Conservation (phyloP, 768 basidiomycete species). For the Rhizopogon vulgaris region DNA sequence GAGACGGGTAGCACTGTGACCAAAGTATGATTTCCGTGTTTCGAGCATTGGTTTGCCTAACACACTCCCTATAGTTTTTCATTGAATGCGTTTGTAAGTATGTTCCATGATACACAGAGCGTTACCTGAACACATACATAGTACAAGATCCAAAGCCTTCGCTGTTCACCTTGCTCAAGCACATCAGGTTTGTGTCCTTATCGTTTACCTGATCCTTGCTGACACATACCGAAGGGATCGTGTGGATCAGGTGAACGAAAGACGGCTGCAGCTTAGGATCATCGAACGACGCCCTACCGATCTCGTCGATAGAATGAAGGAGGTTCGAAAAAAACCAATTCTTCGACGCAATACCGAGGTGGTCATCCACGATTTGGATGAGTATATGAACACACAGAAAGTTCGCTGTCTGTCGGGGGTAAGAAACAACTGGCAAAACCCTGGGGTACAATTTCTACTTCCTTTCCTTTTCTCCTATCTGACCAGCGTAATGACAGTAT, state of each 20-base stretch:
- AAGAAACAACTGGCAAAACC: not conserved
- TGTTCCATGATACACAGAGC: not conserved
- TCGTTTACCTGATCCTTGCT: not conserved
- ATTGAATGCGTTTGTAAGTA: constrained; percentile 20
- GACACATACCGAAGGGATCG: constrained; percentile 5
- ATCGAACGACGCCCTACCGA: constrained; percentile 11
- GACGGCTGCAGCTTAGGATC: constrained; percentile 6
- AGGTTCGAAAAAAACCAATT: constrained; percentile 3
- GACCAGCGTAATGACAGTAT: constrained; percentile 2
- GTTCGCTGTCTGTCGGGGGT: not conserved
- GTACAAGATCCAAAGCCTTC: constrained; percentile 18
- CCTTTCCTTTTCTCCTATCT: not conserved
- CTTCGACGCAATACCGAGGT: constrained; percentile 12
- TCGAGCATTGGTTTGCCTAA: not conserved
- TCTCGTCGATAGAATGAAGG: constrained; percentile 1
- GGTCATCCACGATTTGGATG: constrained; percentile 3
- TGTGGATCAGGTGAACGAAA: constrained; percentile 13
- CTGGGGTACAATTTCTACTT: not conserved
- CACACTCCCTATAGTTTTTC: constrained; percentile 15
- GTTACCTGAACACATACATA: not conserved
- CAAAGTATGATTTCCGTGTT: constrained; percentile 5
- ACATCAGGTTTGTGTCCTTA: constrained; percentile 16
- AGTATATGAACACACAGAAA: not conserved
- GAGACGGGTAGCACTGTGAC: constrained; percentile 14
- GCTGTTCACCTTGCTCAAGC: constrained; percentile 13